A percentile compares a stretch with the other conserved stretches of the same genome.
Evolutionary conservation across 2,329 filamentous ascomycete species (phyloP).

Genomic region (Monilinia polystroma): DNA sequence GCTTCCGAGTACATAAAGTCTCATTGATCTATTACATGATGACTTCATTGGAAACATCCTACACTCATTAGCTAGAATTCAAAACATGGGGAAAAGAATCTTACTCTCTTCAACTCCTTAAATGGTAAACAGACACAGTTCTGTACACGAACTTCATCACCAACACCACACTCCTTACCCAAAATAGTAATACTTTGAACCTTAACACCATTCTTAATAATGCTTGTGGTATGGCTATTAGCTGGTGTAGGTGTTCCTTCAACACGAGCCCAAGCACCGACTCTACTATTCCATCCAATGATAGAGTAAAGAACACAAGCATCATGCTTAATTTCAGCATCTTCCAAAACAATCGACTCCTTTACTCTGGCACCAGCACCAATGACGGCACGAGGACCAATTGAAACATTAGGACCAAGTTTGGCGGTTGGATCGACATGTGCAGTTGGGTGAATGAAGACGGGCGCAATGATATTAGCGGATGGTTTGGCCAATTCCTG

Average conservation of each 20-base stretch:
- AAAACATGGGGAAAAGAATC: constrained; percentile 42
- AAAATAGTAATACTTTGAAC: constrained; percentile 98
- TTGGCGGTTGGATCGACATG: constrained; percentile 92
- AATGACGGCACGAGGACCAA: constrained; percentile 82
- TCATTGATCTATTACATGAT: constrained; percentile 69
- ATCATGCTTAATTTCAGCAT: constrained; percentile 94
- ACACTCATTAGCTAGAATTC: constrained; percentile 37
- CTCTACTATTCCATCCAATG: constrained; percentile 92
- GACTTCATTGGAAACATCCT: constrained; percentile 83
- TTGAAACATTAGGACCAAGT: constrained; percentile 93
- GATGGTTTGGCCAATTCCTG: constrained; percentile 80
- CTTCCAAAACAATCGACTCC: constrained; percentile 93
- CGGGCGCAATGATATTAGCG: constrained; percentile 83
- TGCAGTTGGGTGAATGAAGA: constrained; percentile 92
- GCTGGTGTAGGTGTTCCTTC: constrained; percentile 90
- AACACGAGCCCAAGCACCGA: constrained; percentile 97
- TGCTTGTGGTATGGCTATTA: constrained; percentile 86
- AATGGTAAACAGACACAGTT: constrained; percentile 97
- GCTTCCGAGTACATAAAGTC: neutral
- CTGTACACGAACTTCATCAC: constrained; percentile 92
- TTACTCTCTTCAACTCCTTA: constrained; percentile 94
- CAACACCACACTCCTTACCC: constrained; percentile 92
- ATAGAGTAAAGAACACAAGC: constrained; percentile 94
- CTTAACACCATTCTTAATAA: constrained; percentile 97
- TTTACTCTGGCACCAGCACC: constrained; percentile 89